Evolutionary conservation across 1,139 yeast species (phyloP), one percentile per base, ranked within the genome.

Genomic region (Diutina ranongensis): DNA sequence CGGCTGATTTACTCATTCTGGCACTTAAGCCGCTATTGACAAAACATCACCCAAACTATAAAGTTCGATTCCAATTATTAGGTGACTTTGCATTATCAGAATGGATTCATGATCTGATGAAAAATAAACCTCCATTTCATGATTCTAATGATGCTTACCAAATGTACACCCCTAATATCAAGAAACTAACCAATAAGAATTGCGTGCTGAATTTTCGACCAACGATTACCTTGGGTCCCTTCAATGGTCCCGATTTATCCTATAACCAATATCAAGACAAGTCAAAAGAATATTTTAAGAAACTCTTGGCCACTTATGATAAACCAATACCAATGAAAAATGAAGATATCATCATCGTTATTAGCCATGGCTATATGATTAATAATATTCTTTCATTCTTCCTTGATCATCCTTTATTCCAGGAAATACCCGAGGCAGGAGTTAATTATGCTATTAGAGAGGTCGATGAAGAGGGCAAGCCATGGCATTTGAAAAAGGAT

Each of bases 51-150:
- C 71, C 72, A 18, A 54, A 62, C 42, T 62, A 61, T 49, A 67
- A 65, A 52, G 52, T 67, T 22, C 54, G 70, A 51, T 68, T 63
- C 54, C 75, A 67, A 49, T 56, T 71, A 31, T 54, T 70, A 45
- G 71, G 74, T 2, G 76, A 71, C 54, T 70, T 71, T 59, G 75
- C 75, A 13, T 56, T 70, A 33, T 64, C 71, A 45, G 76, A 71
- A 52, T 71, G 76, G 76, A 61, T 71, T 49, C 75, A 71, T 50
- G 74, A 69, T 47, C 61, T 64, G 44, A 70, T 70, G 75, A 58
- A 57, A 46, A 61, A 66, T 46, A 66, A 68, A 50, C 74, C 75
- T 4, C 74, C 74, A 3, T 68, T 67, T 49, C 51, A 57, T 25
- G 75, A 70, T 55, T 66, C 73, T 34, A 67, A 67, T 48, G 74